Evolutionary conservation across 495 filamentous ascomycete genomes (phyloP).

Genomic region (Penicillium malachiteum): DNA sequence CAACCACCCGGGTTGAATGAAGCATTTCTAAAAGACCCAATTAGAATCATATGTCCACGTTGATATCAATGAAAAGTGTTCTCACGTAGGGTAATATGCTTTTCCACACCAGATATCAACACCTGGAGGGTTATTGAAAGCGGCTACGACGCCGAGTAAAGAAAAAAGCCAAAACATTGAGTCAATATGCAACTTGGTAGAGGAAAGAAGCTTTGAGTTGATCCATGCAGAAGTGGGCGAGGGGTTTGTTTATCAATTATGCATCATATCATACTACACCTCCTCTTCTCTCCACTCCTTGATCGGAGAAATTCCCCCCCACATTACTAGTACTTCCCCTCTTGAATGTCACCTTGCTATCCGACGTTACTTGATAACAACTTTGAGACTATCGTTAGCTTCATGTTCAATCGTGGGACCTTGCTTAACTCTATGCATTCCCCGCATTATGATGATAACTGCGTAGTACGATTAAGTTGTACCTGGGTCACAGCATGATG

Average conservation of each 20-base stretch:
- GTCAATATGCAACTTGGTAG: not conserved
- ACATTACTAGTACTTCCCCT: constrained; percentile 1
- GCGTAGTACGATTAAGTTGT: not conserved
- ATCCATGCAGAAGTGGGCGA: not conserved
- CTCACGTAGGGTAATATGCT: constrained; percentile 52
- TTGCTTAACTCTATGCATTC: not conserved
- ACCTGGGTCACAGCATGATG: no score
- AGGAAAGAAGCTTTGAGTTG: not conserved
- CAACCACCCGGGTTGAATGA: constrained; percentile 62
- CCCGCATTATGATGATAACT: not conserved
- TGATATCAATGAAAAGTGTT: not conserved
- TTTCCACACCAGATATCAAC: constrained; percentile 58
- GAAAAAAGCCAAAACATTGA: constrained; percentile 10
- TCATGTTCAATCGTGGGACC: not conserved
- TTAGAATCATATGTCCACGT: not conserved
- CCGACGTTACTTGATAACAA: constrained; percentile 5
- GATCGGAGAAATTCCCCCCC: constrained; percentile 6
- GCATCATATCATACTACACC: not conserved
- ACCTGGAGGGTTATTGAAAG: constrained; percentile 29
- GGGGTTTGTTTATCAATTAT: constrained; percentile 3
- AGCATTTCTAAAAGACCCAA: constrained; percentile 37
- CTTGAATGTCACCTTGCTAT: constrained; percentile 18
- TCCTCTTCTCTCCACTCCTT: constrained; percentile 7
- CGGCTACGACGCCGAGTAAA: constrained; percentile 10
- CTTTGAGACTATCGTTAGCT: constrained; percentile 3